Base-by-base conservation (phyloP, 306 rosid genomes). In the Mucuna pruriens region DNA sequence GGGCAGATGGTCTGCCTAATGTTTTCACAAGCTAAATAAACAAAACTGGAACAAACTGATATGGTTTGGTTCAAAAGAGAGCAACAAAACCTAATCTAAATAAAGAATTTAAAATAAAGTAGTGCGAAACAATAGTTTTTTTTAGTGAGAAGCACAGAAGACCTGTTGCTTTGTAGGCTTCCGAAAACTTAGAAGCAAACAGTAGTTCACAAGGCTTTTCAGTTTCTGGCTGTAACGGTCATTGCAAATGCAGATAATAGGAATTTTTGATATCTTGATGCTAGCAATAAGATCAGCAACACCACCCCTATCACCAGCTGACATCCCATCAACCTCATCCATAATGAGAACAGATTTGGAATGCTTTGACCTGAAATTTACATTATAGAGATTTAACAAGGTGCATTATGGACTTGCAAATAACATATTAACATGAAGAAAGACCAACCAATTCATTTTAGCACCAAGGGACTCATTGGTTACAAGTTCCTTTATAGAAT, bases 281-380 rank as follows among this genome's bases (percentile, higher is more conserved):
- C 92, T 91, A 23, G 93, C 91, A 88, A 95, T 93, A 71, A 95
- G 97, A 87, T 93, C 98, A 84, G 99, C 93, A 81, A 95, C 74
- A 72, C 99, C 99, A 78, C 99, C 99, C 86, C 99, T 86, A 86
- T 95, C 99, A 83, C 99, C 99, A 83, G 99, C 99, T 77, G 99
- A 95, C 99, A 95, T 93, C 86, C 99, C 99, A 86, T 95, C 98
- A 76, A 95, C 99, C 80, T 95, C 99, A 49, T 95, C 99, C 99
- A 95, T 95, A 82, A 95, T 91, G 69, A 95, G 94, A 80, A 95
- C 99, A 69, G 94, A 85, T 89, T 90, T 93, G 45, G 89, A 80
- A 62, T 34, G 90, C 85, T 88, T 90, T 48, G 92, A 80, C 90
- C 98, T 95, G 91, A 76, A 91, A 77, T 67, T 86, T 17, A 73